A percentile compares a stretch with the other conserved stretches of the same genome.
Conservation (phyloP, 495 filamentous ascomycete genomes). For the Acidomyces sp. region DNA sequence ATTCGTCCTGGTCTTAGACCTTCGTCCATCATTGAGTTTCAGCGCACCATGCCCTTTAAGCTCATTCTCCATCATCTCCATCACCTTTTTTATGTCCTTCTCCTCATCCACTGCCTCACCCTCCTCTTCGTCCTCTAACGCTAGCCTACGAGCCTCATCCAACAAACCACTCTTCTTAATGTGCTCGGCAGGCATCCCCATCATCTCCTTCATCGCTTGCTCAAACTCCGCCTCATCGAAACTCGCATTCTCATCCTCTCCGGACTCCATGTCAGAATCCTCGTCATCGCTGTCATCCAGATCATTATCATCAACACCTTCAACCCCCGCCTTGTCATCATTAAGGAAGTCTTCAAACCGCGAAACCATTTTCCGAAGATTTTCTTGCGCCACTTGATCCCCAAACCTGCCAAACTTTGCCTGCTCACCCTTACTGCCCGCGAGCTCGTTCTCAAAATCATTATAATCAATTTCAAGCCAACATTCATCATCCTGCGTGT, state of each 20-base stretch:
- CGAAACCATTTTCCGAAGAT: conserved; percentile 76
- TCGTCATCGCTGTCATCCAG: conserved; percentile 54
- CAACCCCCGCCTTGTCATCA: conserved; percentile 64
- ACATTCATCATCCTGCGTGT: conserved; percentile 62
- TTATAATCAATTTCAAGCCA: conserved; percentile 89
- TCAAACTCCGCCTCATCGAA: conserved; percentile 80
- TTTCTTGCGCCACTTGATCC: conserved; percentile 66
- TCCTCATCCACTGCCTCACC: conserved; percentile 31
- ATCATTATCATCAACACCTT: conserved; percentile 61
- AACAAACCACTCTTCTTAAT: conserved; percentile 16
- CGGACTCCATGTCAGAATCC: conserved; percentile 41
- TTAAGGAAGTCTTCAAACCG: conserved; percentile 89
- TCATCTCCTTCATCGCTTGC: conserved; percentile 87
- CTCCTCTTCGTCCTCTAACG: conserved; percentile 30
- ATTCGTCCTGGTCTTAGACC: conserved; percentile 7
- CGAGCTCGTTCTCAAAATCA: conserved; percentile 73
- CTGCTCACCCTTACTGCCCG: conserved; percentile 30
- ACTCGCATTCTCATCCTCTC: conserved; percentile 61
- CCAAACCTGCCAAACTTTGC: conserved; percentile 45
- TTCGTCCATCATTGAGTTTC: conserved; percentile 37
- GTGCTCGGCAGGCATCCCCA: conserved; percentile 45
- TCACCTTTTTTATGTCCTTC: conserved; percentile 59
- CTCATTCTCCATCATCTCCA: conserved; percentile 69
- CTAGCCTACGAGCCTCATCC: conserved; percentile 29
- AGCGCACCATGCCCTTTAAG: conserved; percentile 64